A percentile compares a stretch with the other conserved stretches of the same genome.
Evolutionary conservation across 805 yeast species (phyloP).

Genomic region (Clavispora santaluciae): DNA sequence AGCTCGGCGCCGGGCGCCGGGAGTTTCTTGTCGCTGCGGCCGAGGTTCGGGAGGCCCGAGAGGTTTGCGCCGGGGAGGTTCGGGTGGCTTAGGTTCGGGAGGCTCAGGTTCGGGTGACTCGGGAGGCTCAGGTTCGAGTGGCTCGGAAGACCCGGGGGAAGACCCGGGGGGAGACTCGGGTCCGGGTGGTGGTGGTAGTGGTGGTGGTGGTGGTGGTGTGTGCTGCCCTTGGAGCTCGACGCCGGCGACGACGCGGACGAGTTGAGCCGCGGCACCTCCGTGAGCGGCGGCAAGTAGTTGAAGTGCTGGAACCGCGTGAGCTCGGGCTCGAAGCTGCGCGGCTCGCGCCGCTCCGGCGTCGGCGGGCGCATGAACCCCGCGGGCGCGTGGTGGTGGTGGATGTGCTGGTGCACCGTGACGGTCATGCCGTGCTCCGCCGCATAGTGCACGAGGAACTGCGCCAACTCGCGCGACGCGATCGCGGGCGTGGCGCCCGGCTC

Average conservation of each 20-base stretch:
- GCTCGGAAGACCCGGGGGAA: too few species aligned
- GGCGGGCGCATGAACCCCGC: background rate
- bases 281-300: slow-evolving; percentile 66
- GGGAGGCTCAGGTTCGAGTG: too few species aligned
- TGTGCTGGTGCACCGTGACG: slow-evolving; percentile 79
- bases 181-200: slow-evolving; percentile 30
- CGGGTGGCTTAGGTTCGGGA: too few species aligned
- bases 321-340: slow-evolving; percentile 5
- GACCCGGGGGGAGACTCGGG: too few species aligned
- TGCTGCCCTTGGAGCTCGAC: slow-evolving; percentile 11
- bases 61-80: too few species aligned
- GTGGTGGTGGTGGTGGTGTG: slow-evolving; percentile 15
- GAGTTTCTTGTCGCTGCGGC: too few species aligned
- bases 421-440: slow-evolving; percentile 55
- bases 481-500: slow-evolving; percentile 21
- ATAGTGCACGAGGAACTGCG: slow-evolving; percentile 51
- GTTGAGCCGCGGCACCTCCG: slow-evolving; percentile 65
- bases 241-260: slow-evolving; percentile 49
- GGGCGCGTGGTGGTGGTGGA: slow-evolving; percentile 69
- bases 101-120: too few species aligned
- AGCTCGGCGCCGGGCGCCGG: background rate
- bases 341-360: slow-evolving; percentile 1
- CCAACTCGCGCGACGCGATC: slow-evolving; percentile 50
- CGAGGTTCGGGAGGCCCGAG: background rate
- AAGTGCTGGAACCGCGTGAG: slow-evolving; percentile 49